Conservation (phyloP, 176 grass and related monocot genomes). For the maize (Zea mays) region Zm-B73-REFERENCE-NAM-5.0 NC_050105.1:120523001-120523500, state of each 20-base stretch:
- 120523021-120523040: constrained; percentile 47
- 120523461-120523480: neutral
- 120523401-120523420: neutral
- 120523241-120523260: constrained; percentile 65
- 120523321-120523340: neutral
- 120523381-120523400: constrained; percentile 7
- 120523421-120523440: neutral
- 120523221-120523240: constrained; percentile 82
- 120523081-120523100: constrained; percentile 69
- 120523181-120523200: constrained; percentile 13
- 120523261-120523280: constrained; percentile 56
- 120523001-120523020: constrained; percentile 52
- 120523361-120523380: constrained; percentile 1
- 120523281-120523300: constrained; percentile 78
- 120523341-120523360: too few relatives aligned
- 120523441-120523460: neutral
- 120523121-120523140: constrained; percentile 44
- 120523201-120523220: constrained; percentile 27
- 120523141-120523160: neutral
- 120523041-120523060: constrained; percentile 55
- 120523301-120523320: constrained; percentile 68
- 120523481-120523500: too few relatives aligned
- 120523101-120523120: constrained; percentile 51
- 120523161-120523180: neutral
- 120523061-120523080: constrained; percentile 49